Evolutionary conservation across 2,329 filamentous ascomycete genomes (phyloP), one percentile per base, ranked within the genome.

Genomic region (Cladobotryum protrusum): DNA sequence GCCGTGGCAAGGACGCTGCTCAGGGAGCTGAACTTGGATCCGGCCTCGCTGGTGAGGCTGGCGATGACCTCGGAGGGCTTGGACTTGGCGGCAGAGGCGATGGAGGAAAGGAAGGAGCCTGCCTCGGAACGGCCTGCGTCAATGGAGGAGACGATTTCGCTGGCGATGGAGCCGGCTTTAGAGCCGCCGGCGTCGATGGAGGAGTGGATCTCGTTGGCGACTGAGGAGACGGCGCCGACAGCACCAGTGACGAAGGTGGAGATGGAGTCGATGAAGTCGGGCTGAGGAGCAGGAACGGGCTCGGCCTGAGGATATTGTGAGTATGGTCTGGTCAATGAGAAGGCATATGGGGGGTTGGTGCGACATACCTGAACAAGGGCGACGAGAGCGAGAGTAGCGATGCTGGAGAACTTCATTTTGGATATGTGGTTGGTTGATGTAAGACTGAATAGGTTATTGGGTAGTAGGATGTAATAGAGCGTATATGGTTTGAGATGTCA

Each of bases 401-500:
- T 54, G 56, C 59, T 59, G 59, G 65, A 61, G 64, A 68, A 66
- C 65, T 69, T 69, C 69, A 72, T 70, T 50, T 40, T 59, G 59
- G 51, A 17, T 20, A 18, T 20, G 47, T 29, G 47, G 20, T 35
- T 18, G 15, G 13, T 41, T 14, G 24, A 7, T 42, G 35, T 42
- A 7, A 7, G 6, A n/a, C 7, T 19, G 6, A 15, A 24, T 33
- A 29, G 18, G 29, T 14, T 32, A 4, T 20, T 11, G 15, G 12
- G 40, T 19, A 9, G 40, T 42, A 42, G n/a, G 13, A 41, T n/a
- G n/a, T n/a, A n/a, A n/a, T n/a, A n/a, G n/a, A n/a, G n/a, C n/a
- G n/a, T n/a, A n/a, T n/a, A n/a, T n/a, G n/a, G n/a, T n/a, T n/a
- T 29, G 24, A 8, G 24, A 29, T 29, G 6, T 29, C 24, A 29